These are phyloP conservation scores for Hamiltosporidium tvaerminnensis DNA, from an alignment of 371 early-diverging fungal genomes.

Conservation along the genomic window DNA sequence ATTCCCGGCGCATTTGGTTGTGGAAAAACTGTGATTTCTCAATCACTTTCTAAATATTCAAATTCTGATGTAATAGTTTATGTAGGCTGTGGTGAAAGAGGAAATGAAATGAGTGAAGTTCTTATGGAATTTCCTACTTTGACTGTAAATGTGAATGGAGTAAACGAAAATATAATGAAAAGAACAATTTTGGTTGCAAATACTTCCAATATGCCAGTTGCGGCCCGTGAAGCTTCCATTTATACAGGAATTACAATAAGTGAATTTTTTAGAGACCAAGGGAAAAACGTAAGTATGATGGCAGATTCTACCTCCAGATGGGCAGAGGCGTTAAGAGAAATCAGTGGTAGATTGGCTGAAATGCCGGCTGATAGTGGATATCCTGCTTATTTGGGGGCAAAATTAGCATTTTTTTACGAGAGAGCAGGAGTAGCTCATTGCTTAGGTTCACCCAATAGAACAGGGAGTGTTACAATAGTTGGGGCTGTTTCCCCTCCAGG, in stretches of 20 bases:
- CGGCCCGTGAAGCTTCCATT: conserved; percentile 99
- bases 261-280: conserved; percentile 99
- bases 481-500: conserved; percentile 99
- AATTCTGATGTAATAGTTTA: conserved; percentile 99
- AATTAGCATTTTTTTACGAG: conserved; percentile 97
- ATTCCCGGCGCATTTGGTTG: conserved; percentile 99
- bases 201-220: conserved; percentile 99
- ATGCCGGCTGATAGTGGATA: conserved; percentile 99
- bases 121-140: conserved; percentile 94
- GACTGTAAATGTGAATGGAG: background rate
- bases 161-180: conserved; percentile 69
- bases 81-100: conserved; percentile 97
- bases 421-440: conserved; percentile 90
- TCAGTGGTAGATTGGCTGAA: conserved; percentile 97
- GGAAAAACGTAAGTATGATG: conserved; percentile 99
- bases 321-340: conserved; percentile 99
- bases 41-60: conserved; percentile 95
- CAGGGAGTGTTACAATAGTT: conserved; percentile 90
- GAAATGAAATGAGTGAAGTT: conserved; percentile 99
- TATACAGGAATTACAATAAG: conserved; percentile 99
- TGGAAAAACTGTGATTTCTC: conserved; percentile 99
- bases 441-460: conserved; percentile 76
- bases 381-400: conserved; percentile 96
- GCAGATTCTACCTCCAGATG: conserved; percentile 99
- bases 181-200: conserved; percentile 97